A percentile compares a stretch with the other conserved stretches of the same genome.
Conservation (phyloP, 2,329 filamentous ascomycete species). For the Penicillium sp. region DNA sequence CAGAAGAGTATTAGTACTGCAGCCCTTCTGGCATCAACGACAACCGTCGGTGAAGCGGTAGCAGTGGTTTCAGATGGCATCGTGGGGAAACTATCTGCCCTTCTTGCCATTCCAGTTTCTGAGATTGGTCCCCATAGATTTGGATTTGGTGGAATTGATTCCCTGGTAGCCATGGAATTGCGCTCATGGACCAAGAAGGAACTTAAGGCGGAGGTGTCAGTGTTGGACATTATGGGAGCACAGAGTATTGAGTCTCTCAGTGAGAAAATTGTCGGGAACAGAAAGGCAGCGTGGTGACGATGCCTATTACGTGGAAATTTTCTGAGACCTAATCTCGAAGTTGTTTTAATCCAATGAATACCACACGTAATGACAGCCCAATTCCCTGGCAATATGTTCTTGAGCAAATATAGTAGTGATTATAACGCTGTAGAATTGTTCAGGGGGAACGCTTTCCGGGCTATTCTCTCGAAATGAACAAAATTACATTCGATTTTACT, state of each 20-base stretch:
- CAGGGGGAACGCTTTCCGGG: no score
- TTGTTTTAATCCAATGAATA: no score
- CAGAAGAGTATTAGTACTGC: constrained; percentile 14
- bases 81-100: constrained; percentile 19
- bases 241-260: constrained; percentile 23
- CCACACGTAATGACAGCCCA: no score
- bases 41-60: constrained; percentile 8
- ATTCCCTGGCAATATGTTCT: no score
- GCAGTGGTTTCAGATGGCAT: constrained; percentile 19
- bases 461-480: no score
- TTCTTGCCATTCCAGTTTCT: constrained; percentile 30
- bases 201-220: constrained; percentile 29
- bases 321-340: no score
- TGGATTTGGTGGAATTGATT: constrained; percentile 31
- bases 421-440: no score
- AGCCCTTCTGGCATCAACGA: constrained; percentile 8
- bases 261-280: constrained; percentile 16
- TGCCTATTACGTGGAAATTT: no score
- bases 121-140: constrained; percentile 31
- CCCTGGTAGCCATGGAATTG: constrained; percentile 37
- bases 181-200: constrained; percentile 35
- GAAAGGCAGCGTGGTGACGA: not conserved
- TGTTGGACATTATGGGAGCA: constrained; percentile 28
- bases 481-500: no score
- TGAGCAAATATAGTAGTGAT: no score